Evolutionary conservation across 2,329 filamentous ascomycete genomes (phyloP), one percentile per base, ranked within the genome.

Genomic region (Calonectria pauciramosa): DNA sequence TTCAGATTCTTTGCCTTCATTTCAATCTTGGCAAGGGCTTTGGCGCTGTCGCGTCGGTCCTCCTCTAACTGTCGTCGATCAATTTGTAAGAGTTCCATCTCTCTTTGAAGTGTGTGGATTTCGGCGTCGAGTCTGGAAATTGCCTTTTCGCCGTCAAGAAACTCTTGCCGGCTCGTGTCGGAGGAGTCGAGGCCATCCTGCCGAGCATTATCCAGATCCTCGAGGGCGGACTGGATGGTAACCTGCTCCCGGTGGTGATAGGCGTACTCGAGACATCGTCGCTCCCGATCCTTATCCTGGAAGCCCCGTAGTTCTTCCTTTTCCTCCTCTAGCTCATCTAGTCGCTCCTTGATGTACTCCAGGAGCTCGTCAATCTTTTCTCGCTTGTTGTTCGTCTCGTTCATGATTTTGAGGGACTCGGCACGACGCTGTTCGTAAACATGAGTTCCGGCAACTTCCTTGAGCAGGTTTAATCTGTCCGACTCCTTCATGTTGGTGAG

Each of bases 401-500:
- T 92, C 95, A 99, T 98, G 81, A 99, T 98, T 87, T 98, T 98
- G 79, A 98, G 88, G 59, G 95, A 98, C 85, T 99, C 96, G 34
- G 95, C 91, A 75, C 97, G 93, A 71, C 96, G 94, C 68, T 95
- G 94, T 86, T 99, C 97, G 86, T 99, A 99, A 56, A 98, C 96
- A 82, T 98, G 96, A 10, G 97, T 99, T 76, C 97, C 97, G 0
- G 97, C 97, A n/a, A 99, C 97, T 83, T 99, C 97, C 86, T 99
- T 99, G 75, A 99, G 87, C 74, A 99, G 88, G 79, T 94, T 96
- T 76, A 99, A 87, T 68, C 97, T 92, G 84, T 98, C 96, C 1
- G 93, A 93, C 84, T 99, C 97, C 85, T 98, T 98, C 97, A 99
- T 99, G 84, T 99, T 99, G 56, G 97, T 99, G 82, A 99, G 89